phyloP scores from a whole-genome alignment of 768 basidiomycete species.

The Tylopilus felleus region DNA sequence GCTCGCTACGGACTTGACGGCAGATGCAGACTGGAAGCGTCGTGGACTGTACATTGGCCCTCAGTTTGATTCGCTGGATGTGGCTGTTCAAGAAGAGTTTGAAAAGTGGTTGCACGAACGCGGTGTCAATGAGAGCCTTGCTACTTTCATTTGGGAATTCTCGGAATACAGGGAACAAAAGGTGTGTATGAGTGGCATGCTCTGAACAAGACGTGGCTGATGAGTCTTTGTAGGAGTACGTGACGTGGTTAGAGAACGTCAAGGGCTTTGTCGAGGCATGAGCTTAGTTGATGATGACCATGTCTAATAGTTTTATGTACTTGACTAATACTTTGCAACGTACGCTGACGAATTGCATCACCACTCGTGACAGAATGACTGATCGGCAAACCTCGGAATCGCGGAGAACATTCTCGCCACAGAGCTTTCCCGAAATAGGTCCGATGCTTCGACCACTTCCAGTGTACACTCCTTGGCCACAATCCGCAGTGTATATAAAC shows the following conservation, averaged over 20 bases:
- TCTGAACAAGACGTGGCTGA: conserved; percentile 6
- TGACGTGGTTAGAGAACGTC: conserved; percentile 81
- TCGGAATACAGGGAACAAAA: conserved; percentile 91
- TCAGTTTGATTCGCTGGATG: conserved; percentile 89
- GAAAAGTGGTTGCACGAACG: conserved; percentile 88
- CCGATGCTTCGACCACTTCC: not conserved
- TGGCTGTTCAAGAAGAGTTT: conserved; percentile 85
- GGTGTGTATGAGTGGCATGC: conserved; percentile 39
- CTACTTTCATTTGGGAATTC: conserved; percentile 85
- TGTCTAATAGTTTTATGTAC: not conserved
- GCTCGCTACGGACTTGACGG: conserved; percentile 71
- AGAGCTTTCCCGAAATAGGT: not conserved
- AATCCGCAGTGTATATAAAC: not conserved
- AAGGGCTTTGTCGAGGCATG: conserved; percentile 76
- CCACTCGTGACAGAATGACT: conserved; percentile 12
- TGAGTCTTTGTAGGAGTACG: conserved; percentile 67
- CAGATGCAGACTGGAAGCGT: conserved; percentile 93
- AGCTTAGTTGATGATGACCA: not conserved
- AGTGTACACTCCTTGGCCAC: not conserved
- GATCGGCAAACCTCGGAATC: not conserved
- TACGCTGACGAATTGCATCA: conserved; percentile 20
- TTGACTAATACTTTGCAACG: not conserved
- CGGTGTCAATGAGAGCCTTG: conserved; percentile 79
- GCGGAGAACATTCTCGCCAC: conserved; percentile 18
- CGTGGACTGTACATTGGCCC: conserved; percentile 92